phyloP scores from a whole-genome alignment of 768 basidiomycete species.

The Suillus occidentalis region DNA sequence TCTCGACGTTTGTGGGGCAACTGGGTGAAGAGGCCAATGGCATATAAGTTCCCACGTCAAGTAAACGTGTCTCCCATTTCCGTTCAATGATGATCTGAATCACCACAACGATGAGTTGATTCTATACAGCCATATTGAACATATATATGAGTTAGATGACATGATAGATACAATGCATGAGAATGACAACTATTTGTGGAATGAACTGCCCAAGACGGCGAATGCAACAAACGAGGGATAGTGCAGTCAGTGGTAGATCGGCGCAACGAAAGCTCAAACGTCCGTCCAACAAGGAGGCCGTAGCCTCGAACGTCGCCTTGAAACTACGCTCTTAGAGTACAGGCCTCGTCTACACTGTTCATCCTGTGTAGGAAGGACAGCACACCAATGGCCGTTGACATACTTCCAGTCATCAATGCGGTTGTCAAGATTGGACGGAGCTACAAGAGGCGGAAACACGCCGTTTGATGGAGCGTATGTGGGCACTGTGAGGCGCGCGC shows the following conservation, averaged over 20 bases:
- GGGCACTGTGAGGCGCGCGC: constrained; percentile 50
- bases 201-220: not conserved
- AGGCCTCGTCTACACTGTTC: constrained; percentile 47
- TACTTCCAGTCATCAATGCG: constrained; percentile 45
- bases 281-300: constrained; percentile 8
- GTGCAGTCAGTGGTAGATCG: not conserved
- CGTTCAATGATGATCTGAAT: not conserved
- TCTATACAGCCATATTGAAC: not conserved
- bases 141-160: not conserved
- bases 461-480: constrained; percentile 46
- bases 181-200: not conserved
- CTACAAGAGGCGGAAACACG: constrained; percentile 45
- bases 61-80: constrained; percentile 1
- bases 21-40: not conserved
- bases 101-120: too few relatives aligned
- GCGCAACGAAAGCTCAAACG: not conserved
- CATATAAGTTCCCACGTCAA: constrained; percentile 1
- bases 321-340: constrained; percentile 36
- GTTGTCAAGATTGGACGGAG: constrained; percentile 23
- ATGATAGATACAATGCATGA: constrained; percentile 5
- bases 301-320: constrained; percentile 4
- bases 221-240: not conserved
- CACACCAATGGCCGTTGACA: constrained; percentile 55
- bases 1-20: not conserved
- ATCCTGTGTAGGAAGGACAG: constrained; percentile 43